phyloP scores from a whole-genome alignment of 208 protist species.

The Acanthamoeba royreba region DNA sequence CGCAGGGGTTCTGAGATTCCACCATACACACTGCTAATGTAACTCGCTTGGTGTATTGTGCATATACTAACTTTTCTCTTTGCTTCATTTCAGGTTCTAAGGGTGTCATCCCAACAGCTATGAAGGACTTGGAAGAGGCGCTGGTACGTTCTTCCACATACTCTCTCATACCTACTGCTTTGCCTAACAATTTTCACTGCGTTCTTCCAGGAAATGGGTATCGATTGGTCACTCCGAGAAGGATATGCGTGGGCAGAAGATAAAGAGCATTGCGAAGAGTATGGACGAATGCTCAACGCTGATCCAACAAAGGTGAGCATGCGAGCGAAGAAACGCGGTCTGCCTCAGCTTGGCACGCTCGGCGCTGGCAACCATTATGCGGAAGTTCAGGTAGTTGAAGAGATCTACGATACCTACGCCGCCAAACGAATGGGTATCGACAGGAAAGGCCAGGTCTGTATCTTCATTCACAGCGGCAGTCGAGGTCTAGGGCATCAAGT shows the following conservation, averaged over 20 bases:
- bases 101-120: constrained; percentile 79
- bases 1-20: neutral
- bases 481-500: constrained; percentile 89
- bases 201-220: constrained; percentile 76
- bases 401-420: constrained; percentile 83
- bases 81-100: constrained; percentile 22
- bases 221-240: constrained; percentile 86
- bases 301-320: constrained; percentile 76
- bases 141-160: too few species aligned
- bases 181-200: too few species aligned
- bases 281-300: constrained; percentile 80
- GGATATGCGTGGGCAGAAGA: constrained; percentile 87
- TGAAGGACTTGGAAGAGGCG: constrained; percentile 72
- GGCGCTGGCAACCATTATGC: constrained; percentile 90
- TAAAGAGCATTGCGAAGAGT: constrained; percentile 86
- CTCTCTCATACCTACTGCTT: too few species aligned
- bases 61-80: too few species aligned
- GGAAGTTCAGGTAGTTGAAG: constrained; percentile 81
- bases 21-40: neutral
- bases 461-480: constrained; percentile 87
- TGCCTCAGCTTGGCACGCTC: constrained; percentile 85
- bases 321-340: constrained; percentile 84
- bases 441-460: constrained; percentile 67
- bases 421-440: constrained; percentile 84
- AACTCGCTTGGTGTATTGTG: neutral